A percentile compares a stretch with the other conserved stretches of the same genome.
phyloP scores from a whole-genome alignment of 805 yeast species.

The Jamesozyma spencerorum region DNA sequence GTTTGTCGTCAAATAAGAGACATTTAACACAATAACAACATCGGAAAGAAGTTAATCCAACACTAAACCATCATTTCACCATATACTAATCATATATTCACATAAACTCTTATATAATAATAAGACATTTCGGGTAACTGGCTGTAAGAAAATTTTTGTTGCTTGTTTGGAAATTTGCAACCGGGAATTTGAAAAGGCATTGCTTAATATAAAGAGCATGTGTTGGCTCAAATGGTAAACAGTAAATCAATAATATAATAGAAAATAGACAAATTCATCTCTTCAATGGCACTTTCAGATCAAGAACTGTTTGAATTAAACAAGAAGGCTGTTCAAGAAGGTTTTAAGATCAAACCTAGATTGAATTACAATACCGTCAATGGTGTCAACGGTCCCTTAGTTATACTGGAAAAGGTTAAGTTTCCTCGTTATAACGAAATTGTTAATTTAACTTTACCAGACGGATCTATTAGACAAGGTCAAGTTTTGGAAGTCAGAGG shows the following conservation, averaged over 20 bases:
- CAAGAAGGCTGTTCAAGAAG: conserved; percentile 85
- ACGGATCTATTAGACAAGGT: conserved; percentile 90
- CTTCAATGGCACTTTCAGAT: conserved; percentile 30
- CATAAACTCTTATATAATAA: not conserved
- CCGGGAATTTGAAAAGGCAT: no score
- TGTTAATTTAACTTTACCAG: conserved; percentile 93
- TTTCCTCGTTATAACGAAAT: conserved; percentile 91
- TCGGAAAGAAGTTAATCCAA: no score
- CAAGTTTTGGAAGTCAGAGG: conserved; percentile 98
- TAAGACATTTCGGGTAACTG: not conserved
- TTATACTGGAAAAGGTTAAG: conserved; percentile 76
- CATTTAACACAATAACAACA: not conserved
- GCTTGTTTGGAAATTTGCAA: not conserved
- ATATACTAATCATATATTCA: no score
- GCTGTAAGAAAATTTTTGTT: conserved; percentile 2
- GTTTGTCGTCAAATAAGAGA: conserved; percentile 4
- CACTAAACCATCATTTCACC: no score
- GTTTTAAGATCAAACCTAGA: conserved; percentile 86
- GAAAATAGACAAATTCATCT: no score
- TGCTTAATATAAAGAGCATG: not conserved
- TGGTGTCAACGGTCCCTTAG: conserved; percentile 98
- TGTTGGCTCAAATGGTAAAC: no score
- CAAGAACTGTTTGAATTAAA: conserved; percentile 56
- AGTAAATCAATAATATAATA: not conserved
- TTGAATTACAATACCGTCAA: conserved; percentile 91